Evolutionary conservation across 306 rosid genomes (phyloP).

Genomic region (Acacia confusa): DNA sequence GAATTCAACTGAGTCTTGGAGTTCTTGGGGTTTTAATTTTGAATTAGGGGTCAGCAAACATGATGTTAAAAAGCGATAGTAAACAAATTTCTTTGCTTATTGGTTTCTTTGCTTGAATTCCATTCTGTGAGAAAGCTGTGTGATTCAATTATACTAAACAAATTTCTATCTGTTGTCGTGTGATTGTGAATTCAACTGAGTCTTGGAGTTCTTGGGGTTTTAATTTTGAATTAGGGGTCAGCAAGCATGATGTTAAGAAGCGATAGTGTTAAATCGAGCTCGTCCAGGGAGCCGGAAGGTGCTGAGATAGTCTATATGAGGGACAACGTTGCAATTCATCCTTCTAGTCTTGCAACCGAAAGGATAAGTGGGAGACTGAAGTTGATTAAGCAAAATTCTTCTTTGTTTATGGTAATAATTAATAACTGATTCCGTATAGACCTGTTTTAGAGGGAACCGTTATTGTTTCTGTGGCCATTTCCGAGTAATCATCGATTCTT

Average conservation of each 20-base stretch:
- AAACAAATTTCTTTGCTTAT: no score
- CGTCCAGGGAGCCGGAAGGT: slow-evolving; percentile 67
- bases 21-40: slow-evolving; percentile 19
- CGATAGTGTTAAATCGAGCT: slow-evolving; percentile 65
- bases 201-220: slow-evolving; percentile 11
- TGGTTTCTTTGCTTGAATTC: no score
- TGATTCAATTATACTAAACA: neutral
- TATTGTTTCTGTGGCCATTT: slow-evolving; percentile 15
- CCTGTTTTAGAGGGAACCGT: neutral
- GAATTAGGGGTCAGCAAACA: slow-evolving; percentile 62
- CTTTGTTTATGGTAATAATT: slow-evolving; percentile 70
- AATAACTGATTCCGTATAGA: neutral
- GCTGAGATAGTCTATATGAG: slow-evolving; percentile 71
- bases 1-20: slow-evolving; percentile 12
- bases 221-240: slow-evolving; percentile 52
- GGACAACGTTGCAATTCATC: slow-evolving; percentile 94
- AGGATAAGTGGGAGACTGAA: slow-evolving; percentile 87
- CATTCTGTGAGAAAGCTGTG: no score
- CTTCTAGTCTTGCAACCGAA: slow-evolving; percentile 74
- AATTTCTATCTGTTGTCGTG: neutral
- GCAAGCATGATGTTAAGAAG: slow-evolving; percentile 63
- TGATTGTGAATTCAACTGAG: slow-evolving; percentile 10
- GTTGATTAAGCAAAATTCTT: slow-evolving; percentile 74
- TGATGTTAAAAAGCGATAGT: slow-evolving; percentile 68
- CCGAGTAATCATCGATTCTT: neutral